Percentiles rank a stretch among this genome's conserved stretches.
phyloP scores from a whole-genome alignment of 169 alveolate species.

The Eimeria maxima region DNA sequence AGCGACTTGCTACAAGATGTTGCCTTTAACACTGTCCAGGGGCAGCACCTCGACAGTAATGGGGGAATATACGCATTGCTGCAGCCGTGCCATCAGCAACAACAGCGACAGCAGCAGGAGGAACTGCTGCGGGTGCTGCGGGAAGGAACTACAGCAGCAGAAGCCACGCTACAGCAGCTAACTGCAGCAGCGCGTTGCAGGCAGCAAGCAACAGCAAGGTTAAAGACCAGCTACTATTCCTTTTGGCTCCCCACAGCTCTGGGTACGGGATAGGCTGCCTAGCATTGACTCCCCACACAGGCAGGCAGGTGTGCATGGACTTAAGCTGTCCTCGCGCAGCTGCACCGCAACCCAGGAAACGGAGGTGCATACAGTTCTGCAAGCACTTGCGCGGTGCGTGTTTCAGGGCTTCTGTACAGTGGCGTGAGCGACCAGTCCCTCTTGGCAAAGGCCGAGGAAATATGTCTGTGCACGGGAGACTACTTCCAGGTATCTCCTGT shows the following conservation, averaged over 20 bases:
- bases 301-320: neutral
- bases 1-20: constrained; percentile 64
- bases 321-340: neutral
- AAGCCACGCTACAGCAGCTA: constrained; percentile 23
- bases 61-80: constrained; percentile 25
- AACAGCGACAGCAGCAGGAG: constrained; percentile 41
- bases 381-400: neutral
- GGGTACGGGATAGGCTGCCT: constrained; percentile 67
- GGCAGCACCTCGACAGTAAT: constrained; percentile 86
- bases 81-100: constrained; percentile 19
- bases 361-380: neutral
- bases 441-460: constrained; percentile 50
- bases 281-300: neutral
- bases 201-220: constrained; percentile 76
- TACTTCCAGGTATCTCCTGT: constrained; percentile 83
- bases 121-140: constrained; percentile 33
- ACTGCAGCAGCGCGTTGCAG: constrained; percentile 62
- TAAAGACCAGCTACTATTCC: constrained; percentile 84
- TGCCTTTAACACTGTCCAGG: constrained; percentile 82
- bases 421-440: constrained; percentile 76
- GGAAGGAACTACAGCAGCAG: constrained; percentile 20
- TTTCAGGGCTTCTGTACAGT: constrained; percentile 57
- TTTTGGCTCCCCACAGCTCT: constrained; percentile 86
- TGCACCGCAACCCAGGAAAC: neutral
- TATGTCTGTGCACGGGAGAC: constrained; percentile 81